phyloP scores from a whole-genome alignment of 768 basidiomycete species.

The Lactarius deliciosus region DNA sequence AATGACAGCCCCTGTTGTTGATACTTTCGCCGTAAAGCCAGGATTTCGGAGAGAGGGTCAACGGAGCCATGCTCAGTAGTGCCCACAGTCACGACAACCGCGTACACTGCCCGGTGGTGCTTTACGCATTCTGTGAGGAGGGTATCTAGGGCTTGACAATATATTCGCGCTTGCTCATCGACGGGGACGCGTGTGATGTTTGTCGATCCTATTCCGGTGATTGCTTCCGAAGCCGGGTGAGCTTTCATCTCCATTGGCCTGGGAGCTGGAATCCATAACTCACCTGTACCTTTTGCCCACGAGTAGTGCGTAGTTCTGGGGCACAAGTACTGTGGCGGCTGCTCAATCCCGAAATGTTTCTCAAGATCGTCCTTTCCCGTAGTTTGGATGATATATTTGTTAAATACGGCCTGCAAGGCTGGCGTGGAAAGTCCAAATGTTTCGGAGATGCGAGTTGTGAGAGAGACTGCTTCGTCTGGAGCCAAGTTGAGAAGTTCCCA shows the following conservation, averaged over 20 bases:
- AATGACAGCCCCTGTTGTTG: slow-evolving; percentile 40
- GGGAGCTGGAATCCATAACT: slow-evolving; percentile 12
- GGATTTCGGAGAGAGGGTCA: slow-evolving; percentile 43
- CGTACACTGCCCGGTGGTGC: slow-evolving; percentile 40
- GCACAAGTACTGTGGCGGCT: slow-evolving; percentile 34
- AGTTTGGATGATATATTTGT: slow-evolving; percentile 40
- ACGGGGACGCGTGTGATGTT: slow-evolving; percentile 41
- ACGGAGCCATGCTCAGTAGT: slow-evolving; percentile 46
- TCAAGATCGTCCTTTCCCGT: slow-evolving; percentile 38
- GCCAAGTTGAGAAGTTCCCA: slow-evolving; percentile 48
- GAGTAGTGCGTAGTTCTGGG: slow-evolving; percentile 44
- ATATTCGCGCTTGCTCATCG: slow-evolving; percentile 40
- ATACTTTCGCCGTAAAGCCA: slow-evolving; percentile 39
- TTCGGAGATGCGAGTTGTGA: slow-evolving; percentile 37
- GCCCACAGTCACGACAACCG: slow-evolving; percentile 45
- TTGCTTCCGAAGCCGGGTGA: slow-evolving; percentile 33
- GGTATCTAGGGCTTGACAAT: slow-evolving; percentile 34
- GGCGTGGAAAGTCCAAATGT: slow-evolving; percentile 39
- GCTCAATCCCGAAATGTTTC: slow-evolving; percentile 31
- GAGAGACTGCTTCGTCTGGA: slow-evolving; percentile 37
- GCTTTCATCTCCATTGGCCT: not conserved
- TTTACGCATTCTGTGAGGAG: slow-evolving; percentile 36
- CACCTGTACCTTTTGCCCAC: slow-evolving; percentile 50
- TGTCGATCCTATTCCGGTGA: slow-evolving; percentile 44
- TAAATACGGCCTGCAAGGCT: slow-evolving; percentile 36